These are phyloP conservation scores for Neonectria magnoliae DNA, from an alignment of 2,329 filamentous ascomycete species.

Conservation along the genomic window DNA sequence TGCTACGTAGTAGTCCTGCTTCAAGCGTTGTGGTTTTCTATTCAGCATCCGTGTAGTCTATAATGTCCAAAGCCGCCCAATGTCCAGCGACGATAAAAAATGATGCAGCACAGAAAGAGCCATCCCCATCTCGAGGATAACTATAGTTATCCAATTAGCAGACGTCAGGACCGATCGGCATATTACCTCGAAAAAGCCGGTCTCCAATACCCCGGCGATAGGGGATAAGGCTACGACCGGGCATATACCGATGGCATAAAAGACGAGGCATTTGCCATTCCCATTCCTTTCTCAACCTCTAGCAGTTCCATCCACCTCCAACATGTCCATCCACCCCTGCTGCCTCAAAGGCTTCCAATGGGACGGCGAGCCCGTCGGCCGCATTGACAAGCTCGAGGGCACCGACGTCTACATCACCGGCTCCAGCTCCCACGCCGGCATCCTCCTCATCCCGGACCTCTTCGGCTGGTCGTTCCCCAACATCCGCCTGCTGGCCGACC, in stretches of 20 bases:
- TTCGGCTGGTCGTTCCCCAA: slow-evolving; percentile 58
- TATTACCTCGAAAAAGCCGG: background rate
- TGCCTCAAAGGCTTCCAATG: slow-evolving; percentile 53
- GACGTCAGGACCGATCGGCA: too few species aligned
- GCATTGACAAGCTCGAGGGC: slow-evolving; percentile 44
- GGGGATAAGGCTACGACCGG: background rate
- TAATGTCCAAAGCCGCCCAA: too few species aligned
- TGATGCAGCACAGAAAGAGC: too few species aligned
- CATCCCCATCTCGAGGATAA: too few species aligned
- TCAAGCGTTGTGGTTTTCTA: too few species aligned
- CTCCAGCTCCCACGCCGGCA: slow-evolving; percentile 45
- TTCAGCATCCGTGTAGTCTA: too few species aligned
- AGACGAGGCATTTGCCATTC: background rate
- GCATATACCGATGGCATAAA: background rate
- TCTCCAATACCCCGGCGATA: background rate
- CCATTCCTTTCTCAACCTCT: too few species aligned
- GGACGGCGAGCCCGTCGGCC: slow-evolving; percentile 51
- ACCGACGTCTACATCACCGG: slow-evolving; percentile 51
- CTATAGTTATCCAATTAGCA: too few species aligned
- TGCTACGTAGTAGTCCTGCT: too few species aligned
- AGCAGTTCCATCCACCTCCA: background rate
- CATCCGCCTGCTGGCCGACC: slow-evolving; percentile 56
- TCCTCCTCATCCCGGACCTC: slow-evolving; percentile 52
- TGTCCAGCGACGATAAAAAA: too few species aligned
- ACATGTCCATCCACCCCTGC: slow-evolving; percentile 36